Evolutionary conservation across 2,329 filamentous ascomycete genomes (phyloP), one percentile per base, ranked within the genome.

Genomic region (Monilinia polystroma): DNA sequence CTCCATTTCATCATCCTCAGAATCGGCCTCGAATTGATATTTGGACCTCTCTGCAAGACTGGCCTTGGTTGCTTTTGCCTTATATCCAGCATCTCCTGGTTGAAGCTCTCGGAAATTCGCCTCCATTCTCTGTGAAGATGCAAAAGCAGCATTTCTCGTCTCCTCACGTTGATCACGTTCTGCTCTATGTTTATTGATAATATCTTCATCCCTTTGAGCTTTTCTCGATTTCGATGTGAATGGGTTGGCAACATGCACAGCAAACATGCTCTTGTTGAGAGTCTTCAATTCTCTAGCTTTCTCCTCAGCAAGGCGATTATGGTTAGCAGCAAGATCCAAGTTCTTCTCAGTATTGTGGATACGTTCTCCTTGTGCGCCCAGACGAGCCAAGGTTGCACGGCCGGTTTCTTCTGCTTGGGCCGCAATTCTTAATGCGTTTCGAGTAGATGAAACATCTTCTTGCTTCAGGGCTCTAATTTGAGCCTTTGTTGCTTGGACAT

Each of bases 211-310:
- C 52, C 86, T 84, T 67, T 85, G 86, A 65, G 83, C 82, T 38
- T 84, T 84, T 55, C 89, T 85, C 71, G 84, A 85, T 69, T 85
- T 87, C 18, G 86, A 87, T 0, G 91, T 95, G 76, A 97, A 92
- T 0, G 90, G 90, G 73, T 92, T 92, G 64, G 83, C 82, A 35
- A 93, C 88, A 74, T 93, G 90, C 29, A 93, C 85, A 6, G 91
- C 90, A 75, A 97, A 97, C 92, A 97, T 96, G 80, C 89, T 93
- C 70, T 90, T 84, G 78, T 97, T 96, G 60, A 96, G 82, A 0
- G 86, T 91, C 80, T 94, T 94, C 49, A 97, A 81, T 75, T 97
- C 92, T 58, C 87, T 86, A 1, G 92, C 90, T 73, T 91, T 90
- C 71, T 93, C 91, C 72, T 93, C 88, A 0, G 91, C 91, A 68